Evolutionary conservation across 345 rosid species (phyloP), one percentile per base, ranked within the genome.

Genomic region (Populus alba): DNA sequence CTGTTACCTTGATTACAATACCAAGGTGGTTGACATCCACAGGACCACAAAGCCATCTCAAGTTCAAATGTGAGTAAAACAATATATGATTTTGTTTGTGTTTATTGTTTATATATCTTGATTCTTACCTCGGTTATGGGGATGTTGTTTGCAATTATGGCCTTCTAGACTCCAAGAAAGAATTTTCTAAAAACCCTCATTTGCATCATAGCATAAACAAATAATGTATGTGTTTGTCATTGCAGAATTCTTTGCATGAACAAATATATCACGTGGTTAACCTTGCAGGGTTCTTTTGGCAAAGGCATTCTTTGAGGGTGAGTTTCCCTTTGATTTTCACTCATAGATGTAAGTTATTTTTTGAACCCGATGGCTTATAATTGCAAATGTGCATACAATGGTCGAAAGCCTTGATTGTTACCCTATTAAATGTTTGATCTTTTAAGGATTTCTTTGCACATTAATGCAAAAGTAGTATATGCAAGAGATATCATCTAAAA

Each of bases 261-360:
- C 37, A 15, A 6, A 23, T 47, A 22, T 67, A 3, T 6, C 27
- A 35, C 45, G 35, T 7, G 68, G 47, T 76, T 78, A 71, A 51
- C 73, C 3, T 73, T 82, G 51, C 84, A 74, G 83, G 81, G 61
- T 72, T 61, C 29, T 82, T 84, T 63, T 39, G 63, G 47, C 43
- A 6, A 67, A 77, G 68, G 70, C 74, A 57, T 71, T 55, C 6
- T 68, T 65, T 61, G 20, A 15, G 45, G 29, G 47, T 18, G 68
- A 37, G 23, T 11, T 45, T 38, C 10, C 47, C n/a, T 43, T 2
- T 18, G 29, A 59, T 13, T 4, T 65, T 35, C 29, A 27, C 39
- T 15, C 71, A 10, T 8, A 29, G 66, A 25, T 47, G 66, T 37
- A 49, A 51, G 65, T 71, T 33, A 0, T 20, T 45, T 41, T n/a